Evolutionary conservation across 2,329 filamentous ascomycete genomes (phyloP).

Genomic region (Pyricularia grisea): DNA sequence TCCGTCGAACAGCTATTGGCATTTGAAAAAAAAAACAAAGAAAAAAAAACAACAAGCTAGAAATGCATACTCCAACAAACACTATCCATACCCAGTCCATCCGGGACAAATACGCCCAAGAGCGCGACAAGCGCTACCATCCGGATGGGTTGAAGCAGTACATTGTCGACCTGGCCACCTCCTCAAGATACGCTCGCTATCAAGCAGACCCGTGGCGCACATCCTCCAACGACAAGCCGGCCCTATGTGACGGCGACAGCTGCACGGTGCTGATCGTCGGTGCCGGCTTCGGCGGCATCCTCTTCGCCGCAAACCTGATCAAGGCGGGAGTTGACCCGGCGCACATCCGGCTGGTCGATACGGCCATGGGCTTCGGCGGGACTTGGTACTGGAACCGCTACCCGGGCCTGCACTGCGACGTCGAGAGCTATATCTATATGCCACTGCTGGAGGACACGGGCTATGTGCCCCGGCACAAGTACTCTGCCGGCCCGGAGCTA

Average conservation of each 20-base stretch:
- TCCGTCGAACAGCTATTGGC: neutral
- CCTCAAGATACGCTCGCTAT: neutral
- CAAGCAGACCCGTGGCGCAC: neutral
- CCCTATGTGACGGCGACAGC: neutral
- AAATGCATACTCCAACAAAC: neutral
- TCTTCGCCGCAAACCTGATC: neutral
- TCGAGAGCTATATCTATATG: conserved; percentile 51
- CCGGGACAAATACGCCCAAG: neutral
- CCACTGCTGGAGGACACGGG: conserved; percentile 50
- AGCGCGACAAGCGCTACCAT: neutral
- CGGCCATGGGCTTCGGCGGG: neutral
- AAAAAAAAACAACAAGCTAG: neutral
- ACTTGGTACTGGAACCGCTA: conserved; percentile 4
- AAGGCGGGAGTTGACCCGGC: neutral
- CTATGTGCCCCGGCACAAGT: conserved; percentile 43
- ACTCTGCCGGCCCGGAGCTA: conserved; percentile 16
- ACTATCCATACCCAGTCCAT: neutral
- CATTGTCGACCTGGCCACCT: neutral
- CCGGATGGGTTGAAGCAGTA: neutral
- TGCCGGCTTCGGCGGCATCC: neutral
- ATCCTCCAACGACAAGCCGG: neutral
- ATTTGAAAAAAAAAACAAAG: neutral
- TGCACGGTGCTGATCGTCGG: neutral
- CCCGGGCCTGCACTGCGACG: conserved; percentile 19
- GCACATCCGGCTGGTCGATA: neutral